Evolutionary conservation across 257 asterid species (phyloP).

Genomic region (Plantago major): DNA sequence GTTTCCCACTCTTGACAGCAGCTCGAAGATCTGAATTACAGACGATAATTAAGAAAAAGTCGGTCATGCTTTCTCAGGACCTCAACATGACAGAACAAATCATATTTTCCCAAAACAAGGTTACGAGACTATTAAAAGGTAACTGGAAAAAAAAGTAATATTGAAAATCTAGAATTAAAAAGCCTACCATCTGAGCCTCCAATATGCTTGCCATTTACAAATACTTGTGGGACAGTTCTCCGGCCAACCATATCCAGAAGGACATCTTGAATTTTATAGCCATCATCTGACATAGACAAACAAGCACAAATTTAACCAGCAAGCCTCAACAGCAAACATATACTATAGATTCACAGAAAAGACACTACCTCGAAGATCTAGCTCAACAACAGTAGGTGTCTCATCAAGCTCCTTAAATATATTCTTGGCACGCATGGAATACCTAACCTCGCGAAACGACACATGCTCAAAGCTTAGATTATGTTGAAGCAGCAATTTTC

Average conservation of each 20-base stretch:
- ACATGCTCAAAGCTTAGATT: conserved; percentile 12
- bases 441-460: conserved; percentile 40
- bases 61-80: neutral
- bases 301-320: neutral
- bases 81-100: neutral
- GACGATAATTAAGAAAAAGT: neutral
- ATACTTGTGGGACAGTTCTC: conserved; percentile 91
- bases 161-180: conserved; percentile 6
- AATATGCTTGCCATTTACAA: conserved; percentile 90
- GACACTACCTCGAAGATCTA: conserved; percentile 81
- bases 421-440: conserved; percentile 62
- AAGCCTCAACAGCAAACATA: neutral
- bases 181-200: conserved; percentile 89
- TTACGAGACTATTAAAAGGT: neutral
- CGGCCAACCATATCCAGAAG: conserved; percentile 78
- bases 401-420: conserved; percentile 69
- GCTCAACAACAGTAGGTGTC: conserved; percentile 86
- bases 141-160: neutral
- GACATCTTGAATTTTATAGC: conserved; percentile 66
- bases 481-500: neutral
- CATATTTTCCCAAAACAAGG: neutral
- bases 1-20: conserved; percentile 36
- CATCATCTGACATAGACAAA: conserved; percentile 58
- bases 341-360: neutral
- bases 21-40: conserved; percentile 40